A percentile compares a stretch with the other conserved stretches of the same genome.
These are phyloP conservation scores for Neostapfia colusana DNA, from an alignment of 176 grass and related monocot species.

Conservation along the genomic window DNA sequence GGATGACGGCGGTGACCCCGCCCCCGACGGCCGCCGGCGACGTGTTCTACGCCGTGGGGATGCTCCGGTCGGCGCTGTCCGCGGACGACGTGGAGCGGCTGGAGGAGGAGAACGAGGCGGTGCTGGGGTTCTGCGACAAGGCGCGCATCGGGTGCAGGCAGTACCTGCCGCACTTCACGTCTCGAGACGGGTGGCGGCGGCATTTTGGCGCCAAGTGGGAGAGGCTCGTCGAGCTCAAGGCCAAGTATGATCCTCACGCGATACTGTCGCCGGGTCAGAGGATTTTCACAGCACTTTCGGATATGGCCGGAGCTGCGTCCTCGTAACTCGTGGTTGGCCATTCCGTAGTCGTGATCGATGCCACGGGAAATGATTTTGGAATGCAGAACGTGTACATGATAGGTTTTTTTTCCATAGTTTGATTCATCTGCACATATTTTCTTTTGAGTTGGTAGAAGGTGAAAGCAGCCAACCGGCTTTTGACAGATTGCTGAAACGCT, in stretches of 20 bases:
- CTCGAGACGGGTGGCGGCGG: slow-evolving; percentile 28
- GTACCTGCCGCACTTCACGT: slow-evolving; percentile 46
- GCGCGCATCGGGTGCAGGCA: slow-evolving; percentile 39
- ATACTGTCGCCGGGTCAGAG: slow-evolving; percentile 45
- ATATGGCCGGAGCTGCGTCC: neutral
- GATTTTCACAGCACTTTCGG: neutral
- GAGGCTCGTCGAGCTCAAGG: slow-evolving; percentile 37
- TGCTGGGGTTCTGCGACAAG: slow-evolving; percentile 36
- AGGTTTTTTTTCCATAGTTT: neutral
- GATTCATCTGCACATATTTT: neutral
- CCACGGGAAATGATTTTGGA: neutral
- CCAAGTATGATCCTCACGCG: slow-evolving; percentile 46
- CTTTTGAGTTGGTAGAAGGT: neutral
- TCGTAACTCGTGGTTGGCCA: neutral
- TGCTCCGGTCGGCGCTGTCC: slow-evolving; percentile 39
- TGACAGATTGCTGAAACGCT: neutral
- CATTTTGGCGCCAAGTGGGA: slow-evolving; percentile 53
- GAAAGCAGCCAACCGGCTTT: neutral
- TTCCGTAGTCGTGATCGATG: too few species aligned
- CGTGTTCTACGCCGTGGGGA: slow-evolving; percentile 50
- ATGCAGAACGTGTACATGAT: neutral
- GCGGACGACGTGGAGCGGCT: slow-evolving; percentile 4
- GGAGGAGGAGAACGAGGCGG: slow-evolving; percentile 30
- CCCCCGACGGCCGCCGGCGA: neutral
- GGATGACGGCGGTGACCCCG: slow-evolving; percentile 38